These are phyloP conservation scores for Fusarium sp. DNA, from an alignment of 2,329 filamentous ascomycete species.

Conservation along the genomic window DNA sequence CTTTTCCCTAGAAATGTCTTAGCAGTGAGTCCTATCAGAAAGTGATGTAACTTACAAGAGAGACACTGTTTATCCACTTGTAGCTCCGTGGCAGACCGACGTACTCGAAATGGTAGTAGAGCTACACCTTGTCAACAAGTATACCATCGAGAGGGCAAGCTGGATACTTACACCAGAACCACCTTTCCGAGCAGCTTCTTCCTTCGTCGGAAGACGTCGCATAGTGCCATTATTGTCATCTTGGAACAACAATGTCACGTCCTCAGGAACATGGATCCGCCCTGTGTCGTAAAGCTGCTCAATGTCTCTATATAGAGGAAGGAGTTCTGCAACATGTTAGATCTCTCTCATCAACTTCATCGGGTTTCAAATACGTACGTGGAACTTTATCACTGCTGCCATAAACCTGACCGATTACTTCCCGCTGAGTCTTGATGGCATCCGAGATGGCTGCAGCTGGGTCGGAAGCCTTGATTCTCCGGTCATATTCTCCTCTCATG, in stretches of 20 bases:
- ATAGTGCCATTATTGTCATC: conserved; percentile 73
- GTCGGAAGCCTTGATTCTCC: conserved; percentile 14
- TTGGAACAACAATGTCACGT: conserved; percentile 70
- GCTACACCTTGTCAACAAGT: conserved; percentile 42
- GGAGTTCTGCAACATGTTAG: conserved; percentile 55
- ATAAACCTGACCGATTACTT: conserved; percentile 63
- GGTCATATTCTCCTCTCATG: conserved; percentile 29
- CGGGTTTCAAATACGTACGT: conserved; percentile 46
- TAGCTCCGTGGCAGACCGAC: conserved; percentile 70
- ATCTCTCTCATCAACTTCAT: fast-evolving
- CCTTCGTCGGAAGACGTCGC: conserved; percentile 63
- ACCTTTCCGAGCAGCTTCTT: conserved; percentile 63
- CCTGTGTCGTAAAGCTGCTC: conserved; percentile 71
- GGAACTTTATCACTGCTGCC: conserved; percentile 54
- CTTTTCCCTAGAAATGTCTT: conserved; percentile 41
- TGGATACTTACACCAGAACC: conserved; percentile 62
- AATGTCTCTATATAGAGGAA: conserved; percentile 75
- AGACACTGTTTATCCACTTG: conserved; percentile 72
- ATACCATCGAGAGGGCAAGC: fast-evolving
- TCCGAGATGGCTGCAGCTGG: conserved; percentile 21
- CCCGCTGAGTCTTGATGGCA: conserved; percentile 56
- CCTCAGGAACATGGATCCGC: conserved; percentile 64
- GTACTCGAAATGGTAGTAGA: conserved; percentile 69
- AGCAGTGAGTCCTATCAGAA: background rate
- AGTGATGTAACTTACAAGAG: conserved; percentile 51